Conservation (phyloP, 1,284 basidiomycete species). For the Ustilago hordei region DNA sequence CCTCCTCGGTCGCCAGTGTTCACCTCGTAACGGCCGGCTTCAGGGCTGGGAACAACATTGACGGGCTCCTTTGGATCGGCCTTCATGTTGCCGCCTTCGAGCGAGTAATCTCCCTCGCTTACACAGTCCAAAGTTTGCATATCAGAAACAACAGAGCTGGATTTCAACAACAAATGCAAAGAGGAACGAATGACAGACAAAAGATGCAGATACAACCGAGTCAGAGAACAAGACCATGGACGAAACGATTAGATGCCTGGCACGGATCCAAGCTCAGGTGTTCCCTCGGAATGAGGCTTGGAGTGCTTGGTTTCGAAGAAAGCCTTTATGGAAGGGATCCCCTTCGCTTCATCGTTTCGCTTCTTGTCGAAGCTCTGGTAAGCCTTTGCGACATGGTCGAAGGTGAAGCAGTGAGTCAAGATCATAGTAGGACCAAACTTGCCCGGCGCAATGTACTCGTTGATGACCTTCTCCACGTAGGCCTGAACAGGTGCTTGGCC, state of each 20-base stretch:
- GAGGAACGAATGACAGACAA: not conserved
- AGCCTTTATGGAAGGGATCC: constrained; percentile 53
- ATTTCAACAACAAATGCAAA: not conserved
- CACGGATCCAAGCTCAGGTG: constrained; percentile 44
- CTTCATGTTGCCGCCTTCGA: constrained; percentile 34
- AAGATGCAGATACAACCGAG: not conserved
- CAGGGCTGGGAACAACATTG: constrained; percentile 28
- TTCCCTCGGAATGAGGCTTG: constrained; percentile 38
- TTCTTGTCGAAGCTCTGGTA: constrained; percentile 55
- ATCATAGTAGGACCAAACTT: constrained; percentile 79
- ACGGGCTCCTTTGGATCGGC: constrained; percentile 34
- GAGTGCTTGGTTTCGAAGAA: constrained; percentile 64
- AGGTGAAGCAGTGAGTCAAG: constrained; percentile 68
- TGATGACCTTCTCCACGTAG: constrained; percentile 76
- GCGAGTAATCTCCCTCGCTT: constrained; percentile 16
- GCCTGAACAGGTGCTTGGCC: constrained; percentile 77
- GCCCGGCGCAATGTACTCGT: constrained; percentile 73
- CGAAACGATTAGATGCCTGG: constrained; percentile 20
- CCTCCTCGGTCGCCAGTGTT: constrained; percentile 44
- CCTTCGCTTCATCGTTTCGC: constrained; percentile 36
- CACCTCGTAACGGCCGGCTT: constrained; percentile 32
- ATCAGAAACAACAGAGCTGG: not conserved
- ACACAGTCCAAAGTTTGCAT: not conserved
- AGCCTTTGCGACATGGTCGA: constrained; percentile 60
- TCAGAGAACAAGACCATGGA: not conserved